A percentile compares a stretch with the other conserved stretches of the same genome.
These are phyloP conservation scores for Raffaelea albimanens DNA, from an alignment of 2,329 filamentous ascomycete genomes.

Conservation along the genomic window DNA sequence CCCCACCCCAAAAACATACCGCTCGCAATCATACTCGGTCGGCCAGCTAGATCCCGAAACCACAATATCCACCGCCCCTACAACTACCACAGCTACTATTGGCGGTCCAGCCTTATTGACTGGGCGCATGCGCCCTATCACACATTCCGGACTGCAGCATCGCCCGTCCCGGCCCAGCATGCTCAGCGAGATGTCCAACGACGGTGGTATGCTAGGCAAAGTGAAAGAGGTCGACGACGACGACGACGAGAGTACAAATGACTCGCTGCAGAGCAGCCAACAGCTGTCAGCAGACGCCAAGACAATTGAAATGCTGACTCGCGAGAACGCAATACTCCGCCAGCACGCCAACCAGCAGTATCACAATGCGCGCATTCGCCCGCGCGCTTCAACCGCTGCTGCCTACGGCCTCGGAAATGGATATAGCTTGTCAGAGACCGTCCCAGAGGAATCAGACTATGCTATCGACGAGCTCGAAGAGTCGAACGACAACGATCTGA, in stretches of 20 bases:
- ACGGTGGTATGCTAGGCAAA: slow-evolving; percentile 53
- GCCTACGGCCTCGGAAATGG: slow-evolving; percentile 45
- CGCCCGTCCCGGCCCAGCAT: slow-evolving; percentile 71
- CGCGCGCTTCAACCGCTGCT: slow-evolving; percentile 47
- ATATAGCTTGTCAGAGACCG: slow-evolving; percentile 48
- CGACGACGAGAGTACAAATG: slow-evolving; percentile 47
- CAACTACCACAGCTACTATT: slow-evolving; percentile 27
- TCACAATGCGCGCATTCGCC: slow-evolving; percentile 43
- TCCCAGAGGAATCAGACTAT: slow-evolving; percentile 59
- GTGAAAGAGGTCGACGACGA: slow-evolving; percentile 62
- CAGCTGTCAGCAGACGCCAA: slow-evolving; percentile 49
- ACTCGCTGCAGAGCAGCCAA: slow-evolving; percentile 40
- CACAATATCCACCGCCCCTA: slow-evolving; percentile 20
- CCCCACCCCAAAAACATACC: slow-evolving; percentile 83
- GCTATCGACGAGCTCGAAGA: slow-evolving; percentile 67
- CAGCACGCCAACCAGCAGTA: slow-evolving; percentile 44
- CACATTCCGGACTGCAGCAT: slow-evolving; percentile 64
- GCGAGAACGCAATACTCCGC: slow-evolving; percentile 54
- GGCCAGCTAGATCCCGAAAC: slow-evolving; percentile 73
- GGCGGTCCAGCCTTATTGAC: neutral
- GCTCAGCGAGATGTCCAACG: slow-evolving; percentile 62
- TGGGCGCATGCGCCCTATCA: slow-evolving; percentile 36
- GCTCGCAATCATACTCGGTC: slow-evolving; percentile 94
- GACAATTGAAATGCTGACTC: slow-evolving; percentile 51
- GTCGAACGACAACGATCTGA: slow-evolving; percentile 40